Evolutionary conservation across 345 rosid species (phyloP).

Genomic region (Litchi chinensis): DNA sequence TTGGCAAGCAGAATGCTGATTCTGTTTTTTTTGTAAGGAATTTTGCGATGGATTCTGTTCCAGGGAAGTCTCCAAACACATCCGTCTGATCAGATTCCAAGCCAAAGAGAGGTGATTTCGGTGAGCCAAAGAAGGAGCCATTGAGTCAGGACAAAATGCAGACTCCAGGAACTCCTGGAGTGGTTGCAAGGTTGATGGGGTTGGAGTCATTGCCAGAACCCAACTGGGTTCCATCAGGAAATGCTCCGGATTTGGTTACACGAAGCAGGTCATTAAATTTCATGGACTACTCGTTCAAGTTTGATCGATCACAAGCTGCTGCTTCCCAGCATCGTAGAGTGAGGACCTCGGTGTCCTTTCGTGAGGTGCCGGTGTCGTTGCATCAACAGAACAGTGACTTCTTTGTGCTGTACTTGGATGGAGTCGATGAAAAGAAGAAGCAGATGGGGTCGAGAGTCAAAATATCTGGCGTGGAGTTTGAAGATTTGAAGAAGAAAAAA

Average conservation of each 20-base stretch:
- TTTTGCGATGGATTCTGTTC: constrained; percentile 63
- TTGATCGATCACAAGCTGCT: constrained; percentile 30
- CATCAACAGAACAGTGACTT: constrained; percentile 45
- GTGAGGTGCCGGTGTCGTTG: constrained; percentile 47
- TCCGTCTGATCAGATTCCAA: constrained; percentile 49
- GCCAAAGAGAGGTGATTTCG: constrained; percentile 20
- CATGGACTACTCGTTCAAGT: constrained; percentile 69
- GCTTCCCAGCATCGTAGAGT: constrained; percentile 49
- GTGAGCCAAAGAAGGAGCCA: constrained; percentile 25
- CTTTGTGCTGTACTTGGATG: constrained; percentile 49
- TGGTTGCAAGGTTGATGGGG: too few species aligned
- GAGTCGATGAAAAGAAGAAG: constrained; percentile 33
- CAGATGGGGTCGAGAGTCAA: constrained; percentile 28
- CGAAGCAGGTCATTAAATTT: constrained; percentile 87
- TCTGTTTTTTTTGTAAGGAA: constrained; percentile 69
- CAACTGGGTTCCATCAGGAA: constrained; percentile 40
- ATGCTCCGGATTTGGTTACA: constrained; percentile 45
- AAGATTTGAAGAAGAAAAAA: constrained; percentile 22
- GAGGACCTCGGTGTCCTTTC: constrained; percentile 76
- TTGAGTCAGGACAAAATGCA: constrained; percentile 19
- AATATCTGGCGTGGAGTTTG: constrained; percentile 35
- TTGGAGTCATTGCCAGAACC: constrained; percentile 62
- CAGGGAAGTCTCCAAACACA: constrained; percentile 69
- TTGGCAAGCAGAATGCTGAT: constrained; percentile 28
- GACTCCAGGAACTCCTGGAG: constrained; percentile 37